Evolutionary conservation across 208 protist genomes (phyloP).

Genomic region (Endotrypanum monterogeii): DNA sequence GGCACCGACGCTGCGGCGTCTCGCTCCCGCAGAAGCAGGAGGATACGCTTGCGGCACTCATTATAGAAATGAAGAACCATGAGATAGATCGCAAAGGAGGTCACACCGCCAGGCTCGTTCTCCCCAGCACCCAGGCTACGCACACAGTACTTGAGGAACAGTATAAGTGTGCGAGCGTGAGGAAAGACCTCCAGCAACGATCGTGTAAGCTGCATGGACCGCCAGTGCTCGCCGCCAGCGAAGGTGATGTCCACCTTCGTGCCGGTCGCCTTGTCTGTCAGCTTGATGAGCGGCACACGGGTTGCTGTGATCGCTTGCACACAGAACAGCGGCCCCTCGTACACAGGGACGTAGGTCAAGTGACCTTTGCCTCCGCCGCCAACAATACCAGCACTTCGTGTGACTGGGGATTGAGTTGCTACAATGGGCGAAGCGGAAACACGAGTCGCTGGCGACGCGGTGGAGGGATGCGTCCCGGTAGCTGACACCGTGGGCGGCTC

Average conservation of each 20-base stretch:
- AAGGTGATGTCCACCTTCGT: constrained; percentile 84
- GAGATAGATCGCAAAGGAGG: constrained; percentile 87
- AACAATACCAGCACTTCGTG: neutral
- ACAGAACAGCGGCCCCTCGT: constrained; percentile 60
- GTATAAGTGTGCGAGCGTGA: constrained; percentile 65
- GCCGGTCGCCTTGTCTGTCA: constrained; percentile 61
- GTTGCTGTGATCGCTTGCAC: constrained; percentile 82
- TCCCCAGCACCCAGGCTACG: constrained; percentile 65
- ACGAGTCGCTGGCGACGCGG: too few relatives aligned
- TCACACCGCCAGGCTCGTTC: constrained; percentile 70
- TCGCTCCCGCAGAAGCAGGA: constrained; percentile 38
- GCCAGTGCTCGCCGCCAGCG: constrained; percentile 86
- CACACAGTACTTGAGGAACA: constrained; percentile 87
- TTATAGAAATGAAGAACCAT: constrained; percentile 87
- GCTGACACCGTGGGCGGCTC: neutral
- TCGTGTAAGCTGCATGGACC: constrained; percentile 79
- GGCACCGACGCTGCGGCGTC: constrained; percentile 7
- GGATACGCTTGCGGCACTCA: constrained; percentile 44
- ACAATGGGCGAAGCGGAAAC: neutral
- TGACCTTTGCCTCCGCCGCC: constrained; percentile 9
- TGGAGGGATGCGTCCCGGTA: neutral
- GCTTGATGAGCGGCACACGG: constrained; percentile 86
- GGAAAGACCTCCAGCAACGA: constrained; percentile 61
- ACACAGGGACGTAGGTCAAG: constrained; percentile 47
- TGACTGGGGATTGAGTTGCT: neutral